These are phyloP conservation scores for Jamesozyma hellenica DNA, from an alignment of 805 yeast species.

Conservation along the genomic window DNA sequence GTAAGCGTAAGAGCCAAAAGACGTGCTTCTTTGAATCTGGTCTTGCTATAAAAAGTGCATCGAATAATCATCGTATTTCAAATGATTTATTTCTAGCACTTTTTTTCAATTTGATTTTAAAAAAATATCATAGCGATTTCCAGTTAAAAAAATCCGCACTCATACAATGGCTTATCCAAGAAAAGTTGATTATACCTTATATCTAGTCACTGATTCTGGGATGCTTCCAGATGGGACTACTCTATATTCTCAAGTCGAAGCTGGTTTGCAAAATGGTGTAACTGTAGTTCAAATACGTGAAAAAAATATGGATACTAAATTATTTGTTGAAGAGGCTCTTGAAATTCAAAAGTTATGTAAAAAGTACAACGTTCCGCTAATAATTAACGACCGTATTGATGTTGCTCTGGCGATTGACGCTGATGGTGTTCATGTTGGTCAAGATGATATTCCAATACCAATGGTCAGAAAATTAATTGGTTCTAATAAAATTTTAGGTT, in stretches of 20 bases:
- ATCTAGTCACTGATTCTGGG: conserved; percentile 71
- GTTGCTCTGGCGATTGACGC: conserved; percentile 84
- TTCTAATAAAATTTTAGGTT: conserved; percentile 65
- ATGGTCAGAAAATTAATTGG: conserved; percentile 59
- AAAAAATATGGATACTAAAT: conserved; percentile 57
- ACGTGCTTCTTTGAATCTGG: too few species aligned
- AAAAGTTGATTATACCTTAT: conserved; percentile 41
- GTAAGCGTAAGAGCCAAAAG: too few species aligned
- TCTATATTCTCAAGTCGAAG: conserved; percentile 51
- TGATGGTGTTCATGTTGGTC: conserved; percentile 90
- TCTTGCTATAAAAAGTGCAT: too few species aligned
- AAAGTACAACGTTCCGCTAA: conserved; percentile 54
- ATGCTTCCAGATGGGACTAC: conserved; percentile 54
- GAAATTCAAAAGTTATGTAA: conserved; percentile 53
- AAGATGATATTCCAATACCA: conserved; percentile 60
- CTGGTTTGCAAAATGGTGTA: conserved; percentile 60
- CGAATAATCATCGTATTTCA: too few species aligned
- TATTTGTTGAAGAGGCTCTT: conserved; percentile 53
- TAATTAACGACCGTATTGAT: conserved; percentile 80
- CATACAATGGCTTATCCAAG: conserved; percentile 14
- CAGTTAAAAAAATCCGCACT: too few species aligned
- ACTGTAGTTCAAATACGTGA: conserved; percentile 80
- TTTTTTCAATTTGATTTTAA: too few species aligned
- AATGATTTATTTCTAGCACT: too few species aligned
- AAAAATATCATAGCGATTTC: too few species aligned